Evolutionary conservation across 441 rosid genomes (phyloP).

Genomic region (Erodium trifolium): DNA sequence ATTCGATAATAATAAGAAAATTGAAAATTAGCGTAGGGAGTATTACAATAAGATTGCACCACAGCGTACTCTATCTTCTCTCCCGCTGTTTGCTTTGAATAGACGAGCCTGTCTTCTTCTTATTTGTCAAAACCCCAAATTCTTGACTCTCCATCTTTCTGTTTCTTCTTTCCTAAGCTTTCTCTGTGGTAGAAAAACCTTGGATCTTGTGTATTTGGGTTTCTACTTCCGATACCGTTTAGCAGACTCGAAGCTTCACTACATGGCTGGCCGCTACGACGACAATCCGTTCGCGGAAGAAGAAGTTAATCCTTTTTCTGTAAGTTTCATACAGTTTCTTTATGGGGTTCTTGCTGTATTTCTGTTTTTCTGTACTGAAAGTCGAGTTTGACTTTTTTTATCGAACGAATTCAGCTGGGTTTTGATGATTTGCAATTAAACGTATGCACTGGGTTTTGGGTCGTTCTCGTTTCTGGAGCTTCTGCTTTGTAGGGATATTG

Average conservation of each 20-base stretch:
- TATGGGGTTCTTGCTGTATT: not conserved
- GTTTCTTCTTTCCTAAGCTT: not conserved
- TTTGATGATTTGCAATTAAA: not conserved
- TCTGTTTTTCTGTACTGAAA: not conserved
- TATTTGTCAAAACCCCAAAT: not conserved
- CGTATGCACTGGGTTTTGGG: not conserved
- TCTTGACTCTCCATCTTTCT: not conserved
- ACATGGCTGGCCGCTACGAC: slow-evolving; percentile 37
- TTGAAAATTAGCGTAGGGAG: too few relatives aligned
- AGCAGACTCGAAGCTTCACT: not conserved
- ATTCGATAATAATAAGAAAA: too few relatives aligned
- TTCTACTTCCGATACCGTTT: not conserved
- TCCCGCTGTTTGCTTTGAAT: not conserved
- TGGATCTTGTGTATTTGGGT: not conserved
- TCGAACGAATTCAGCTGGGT: not conserved
- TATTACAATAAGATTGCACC: too few relatives aligned
- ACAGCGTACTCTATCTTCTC: not conserved
- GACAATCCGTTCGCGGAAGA: slow-evolving; percentile 81
- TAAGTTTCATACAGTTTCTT: slow-evolving; percentile 20
- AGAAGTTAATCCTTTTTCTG: slow-evolving; percentile 87
- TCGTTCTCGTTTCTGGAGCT: not conserved
- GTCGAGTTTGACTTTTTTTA: not conserved
- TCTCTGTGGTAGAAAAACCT: not conserved
- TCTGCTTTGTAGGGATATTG: too few relatives aligned
- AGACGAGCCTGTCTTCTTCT: not conserved